Conservation (phyloP, 2,329 filamentous ascomycete genomes). For the Stachybotrys chlorohalonatus region DNA sequence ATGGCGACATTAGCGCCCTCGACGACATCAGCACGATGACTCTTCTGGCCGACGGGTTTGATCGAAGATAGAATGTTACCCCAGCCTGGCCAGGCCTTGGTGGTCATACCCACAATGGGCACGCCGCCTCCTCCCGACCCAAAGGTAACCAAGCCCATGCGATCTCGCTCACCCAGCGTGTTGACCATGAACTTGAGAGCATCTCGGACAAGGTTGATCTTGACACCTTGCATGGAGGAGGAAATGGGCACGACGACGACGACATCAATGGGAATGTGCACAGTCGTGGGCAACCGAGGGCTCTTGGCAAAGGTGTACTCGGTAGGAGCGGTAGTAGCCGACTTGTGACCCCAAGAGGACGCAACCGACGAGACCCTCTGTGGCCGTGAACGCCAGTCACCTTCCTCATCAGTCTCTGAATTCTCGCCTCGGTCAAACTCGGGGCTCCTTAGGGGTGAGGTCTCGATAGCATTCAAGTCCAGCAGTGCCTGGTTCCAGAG, state of each 20-base stretch:
- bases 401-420: constrained; percentile 78
- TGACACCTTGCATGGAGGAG: constrained; percentile 98
- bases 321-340: constrained; percentile 78
- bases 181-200: constrained; percentile 86
- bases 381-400: constrained; percentile 57
- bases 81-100: constrained; percentile 91
- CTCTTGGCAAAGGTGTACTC: constrained; percentile 70
- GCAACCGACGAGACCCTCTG: constrained; percentile 75
- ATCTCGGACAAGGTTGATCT: constrained; percentile 89
- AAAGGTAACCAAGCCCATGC: constrained; percentile 96
- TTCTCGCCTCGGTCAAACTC: constrained; percentile 71
- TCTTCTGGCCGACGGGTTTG: constrained; percentile 92
- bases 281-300: constrained; percentile 32
- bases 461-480: constrained; percentile 69
- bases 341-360: constrained; percentile 75
- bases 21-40: constrained; percentile 88
- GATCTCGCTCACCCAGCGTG: constrained; percentile 82
- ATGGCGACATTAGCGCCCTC: constrained; percentile 97
- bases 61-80: constrained; percentile 77
- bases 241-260: constrained; percentile 96
- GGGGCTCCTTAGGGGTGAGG: constrained; percentile 53
- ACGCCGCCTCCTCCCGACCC: constrained; percentile 90
- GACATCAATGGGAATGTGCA: constrained; percentile 89
- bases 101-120: constrained; percentile 95
- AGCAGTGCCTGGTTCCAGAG: constrained; percentile 81